Percentiles rank a stretch among this genome's conserved stretches.
These are phyloP conservation scores for Neonectria magnoliae DNA, from an alignment of 2,329 filamentous ascomycete genomes.

Conservation along the genomic window DNA sequence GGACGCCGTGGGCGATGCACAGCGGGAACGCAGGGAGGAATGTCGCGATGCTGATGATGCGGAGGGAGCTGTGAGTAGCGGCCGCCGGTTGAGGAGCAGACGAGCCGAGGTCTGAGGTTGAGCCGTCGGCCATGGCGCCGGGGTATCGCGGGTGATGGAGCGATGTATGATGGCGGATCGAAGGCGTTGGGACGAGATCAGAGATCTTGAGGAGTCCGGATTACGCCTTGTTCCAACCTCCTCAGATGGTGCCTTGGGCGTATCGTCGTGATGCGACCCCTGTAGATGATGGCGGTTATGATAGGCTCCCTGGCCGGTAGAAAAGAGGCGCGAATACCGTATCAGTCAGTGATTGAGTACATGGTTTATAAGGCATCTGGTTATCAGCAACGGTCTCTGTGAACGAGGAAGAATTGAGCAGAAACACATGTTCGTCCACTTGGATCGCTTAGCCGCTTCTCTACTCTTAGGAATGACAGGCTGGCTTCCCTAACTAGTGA, in stretches of 20 bases:
- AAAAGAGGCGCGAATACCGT: slow-evolving; percentile 7
- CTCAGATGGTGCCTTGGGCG: slow-evolving; percentile 19
- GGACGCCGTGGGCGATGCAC: slow-evolving; percentile 50
- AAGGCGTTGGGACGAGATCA: not conserved
- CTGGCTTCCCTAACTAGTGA: too few relatives aligned
- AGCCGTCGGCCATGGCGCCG: slow-evolving; percentile 28
- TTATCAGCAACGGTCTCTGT: not conserved
- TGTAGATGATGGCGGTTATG: slow-evolving; percentile 32
- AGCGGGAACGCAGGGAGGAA: slow-evolving; percentile 54
- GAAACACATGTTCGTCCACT: not conserved
- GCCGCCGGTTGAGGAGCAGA: slow-evolving; percentile 23
- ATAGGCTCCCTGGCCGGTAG: slow-evolving; percentile 29
- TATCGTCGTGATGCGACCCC: slow-evolving; percentile 33
- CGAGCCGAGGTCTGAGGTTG: slow-evolving; percentile 27
- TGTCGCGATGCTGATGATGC: slow-evolving; percentile 47
- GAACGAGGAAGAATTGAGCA: not conserved
- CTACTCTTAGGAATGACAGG: not conserved
- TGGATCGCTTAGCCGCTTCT: not conserved
- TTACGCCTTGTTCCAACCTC: slow-evolving; percentile 15
- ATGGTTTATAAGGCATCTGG: not conserved
- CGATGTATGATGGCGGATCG: slow-evolving; percentile 1
- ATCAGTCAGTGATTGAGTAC: not conserved
- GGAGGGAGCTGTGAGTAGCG: slow-evolving; percentile 41
- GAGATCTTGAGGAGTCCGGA: slow-evolving; percentile 1
- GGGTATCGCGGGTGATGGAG: not conserved